Base-by-base conservation (phyloP, 2,329 filamentous ascomycete species). In the Aspergillus phoenicis region DNA sequence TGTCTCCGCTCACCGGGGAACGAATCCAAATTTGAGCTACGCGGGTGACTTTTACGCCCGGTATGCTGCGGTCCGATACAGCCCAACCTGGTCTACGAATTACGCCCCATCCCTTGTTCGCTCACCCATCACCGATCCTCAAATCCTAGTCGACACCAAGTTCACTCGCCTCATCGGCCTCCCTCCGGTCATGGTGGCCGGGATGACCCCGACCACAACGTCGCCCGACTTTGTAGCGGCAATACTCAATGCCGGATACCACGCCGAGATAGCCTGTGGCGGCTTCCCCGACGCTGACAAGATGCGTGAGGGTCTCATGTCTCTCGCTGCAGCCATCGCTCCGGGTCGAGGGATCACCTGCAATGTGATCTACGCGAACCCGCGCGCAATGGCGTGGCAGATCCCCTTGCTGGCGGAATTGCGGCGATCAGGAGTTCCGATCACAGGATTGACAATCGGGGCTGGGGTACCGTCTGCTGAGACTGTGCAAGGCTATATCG, bases 341-440 rank as follows among this genome's bases (percentile, higher is more conserved):
- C 38, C 47, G 1, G 51, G 53, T 30, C 58, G 58, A 6, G 33
- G 43, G 8, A 60, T 60, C 33, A 60, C 58, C 20, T 60, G 58
- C 22, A 60, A 60, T n/a, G 41, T 60, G 30, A 60, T 60, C 17
- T 60, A 60, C 43, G 58, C 58, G 10, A 55, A 36, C 4, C 58
- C 58, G 4, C 47, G 48, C 2, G 47, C 58, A 8, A 22, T 60
- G 5, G 24, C 30, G 1, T 60, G 58, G 58, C 58, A 60, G 33
- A 60, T 60, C 7, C 17, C 48, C 1, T 45, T 60, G 3, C 30
- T 60, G 1, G n/a, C 15, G 5, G 22, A 41, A 7, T 52, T 60
- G 4, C 38, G 38, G 5, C 7, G 39, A 5, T 17, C n/a, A 1
- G 52, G 58, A 4, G 6, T 15, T 7, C 52, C 52, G 8, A 20